Evolutionary conservation across 2,329 filamentous ascomycete genomes (phyloP), one percentile per base, ranked within the genome.

Genomic region (Xylariaceae sp.): DNA sequence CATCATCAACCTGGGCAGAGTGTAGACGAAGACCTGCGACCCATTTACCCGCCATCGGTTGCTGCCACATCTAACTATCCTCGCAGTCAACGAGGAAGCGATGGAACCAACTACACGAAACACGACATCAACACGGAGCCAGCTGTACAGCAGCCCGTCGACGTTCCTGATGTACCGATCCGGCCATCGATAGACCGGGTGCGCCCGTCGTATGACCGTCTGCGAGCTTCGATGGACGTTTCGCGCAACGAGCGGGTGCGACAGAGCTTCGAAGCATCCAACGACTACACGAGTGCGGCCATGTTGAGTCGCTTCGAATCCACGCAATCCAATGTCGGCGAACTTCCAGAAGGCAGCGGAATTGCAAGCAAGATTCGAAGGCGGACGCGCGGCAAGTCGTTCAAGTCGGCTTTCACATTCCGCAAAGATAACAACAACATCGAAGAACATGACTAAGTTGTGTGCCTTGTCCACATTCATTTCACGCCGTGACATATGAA

Each of bases 1-100:
- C 76, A 39, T n/a, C 43, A 78, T 68, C 83, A 80, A 66, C 71
- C 71, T 53, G 73, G 79, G 51, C 77, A 77, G 48, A 86, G 81
- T 59, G 78, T 90, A 52, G 87, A 94, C 64, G 91, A 97, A 70
- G 92, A 96, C 64, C 80, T 89, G 67, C 83, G 90, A 58, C 91
- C 91, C 31, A 95, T 97, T 62, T 97, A 97, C 70, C 89, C 92
- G 44, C 90, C 92, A 12, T 95, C 91, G 46, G 84, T 92, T 61
- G 87, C 89, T 43, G 92, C 89, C 14, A 80, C 82, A 41, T 83
- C 82, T 40, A 52, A 62, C 31, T 92, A 83, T 56, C 75, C 90
- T 57, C 85, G 86, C 44, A 94, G 89, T 62, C 89, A 95, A 65
- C 95, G 92, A 60, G 90, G 90, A 53, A 96, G 91, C 71, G 91